phyloP scores from a whole-genome alignment of 2,329 filamentous ascomycete species.

The Dryadomyces quercivorus region DNA sequence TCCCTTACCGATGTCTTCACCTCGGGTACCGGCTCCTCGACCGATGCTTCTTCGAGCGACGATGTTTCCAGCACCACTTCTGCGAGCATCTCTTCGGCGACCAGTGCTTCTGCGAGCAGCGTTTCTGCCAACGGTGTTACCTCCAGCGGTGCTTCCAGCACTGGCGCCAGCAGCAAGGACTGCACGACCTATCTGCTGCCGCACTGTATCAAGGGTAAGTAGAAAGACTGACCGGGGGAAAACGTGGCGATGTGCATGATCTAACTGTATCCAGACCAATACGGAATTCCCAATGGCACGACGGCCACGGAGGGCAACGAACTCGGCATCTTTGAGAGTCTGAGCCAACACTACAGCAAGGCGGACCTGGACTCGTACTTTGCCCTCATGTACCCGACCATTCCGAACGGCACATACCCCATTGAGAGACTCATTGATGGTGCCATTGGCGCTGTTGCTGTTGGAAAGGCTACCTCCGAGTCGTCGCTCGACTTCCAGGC shows the following conservation, averaged over 20 bases:
- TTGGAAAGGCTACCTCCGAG: constrained; percentile 16
- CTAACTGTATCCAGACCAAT: constrained; percentile 11
- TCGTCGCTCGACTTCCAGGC: constrained; percentile 36
- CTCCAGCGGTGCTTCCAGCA: too few relatives aligned
- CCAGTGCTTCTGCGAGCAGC: too few relatives aligned
- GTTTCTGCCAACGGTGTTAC: too few relatives aligned
- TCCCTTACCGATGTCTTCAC: too few relatives aligned
- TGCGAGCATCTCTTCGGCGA: too few relatives aligned
- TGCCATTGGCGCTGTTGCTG: constrained; percentile 10
- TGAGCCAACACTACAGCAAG: constrained; percentile 17
- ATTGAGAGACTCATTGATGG: constrained; percentile 15
- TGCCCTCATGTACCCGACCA: constrained; percentile 11
- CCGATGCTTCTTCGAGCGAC: too few relatives aligned
- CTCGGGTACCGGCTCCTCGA: too few relatives aligned
- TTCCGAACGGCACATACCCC: constrained; percentile 18
- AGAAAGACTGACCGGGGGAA: too few relatives aligned
- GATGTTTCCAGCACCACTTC: too few relatives aligned
- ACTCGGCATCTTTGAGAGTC: constrained; percentile 16
- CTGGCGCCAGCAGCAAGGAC: constrained; percentile 6
- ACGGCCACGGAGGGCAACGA: constrained; percentile 12
- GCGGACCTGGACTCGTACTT: constrained; percentile 16
- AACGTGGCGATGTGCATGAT: neutral
- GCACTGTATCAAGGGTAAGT: constrained; percentile 9
- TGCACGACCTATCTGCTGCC: constrained; percentile 10
- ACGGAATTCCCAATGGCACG: constrained; percentile 13